Evolutionary conservation across 2,329 filamentous ascomycete genomes (phyloP).

Genomic region (Trichoderma brevicompactum): DNA sequence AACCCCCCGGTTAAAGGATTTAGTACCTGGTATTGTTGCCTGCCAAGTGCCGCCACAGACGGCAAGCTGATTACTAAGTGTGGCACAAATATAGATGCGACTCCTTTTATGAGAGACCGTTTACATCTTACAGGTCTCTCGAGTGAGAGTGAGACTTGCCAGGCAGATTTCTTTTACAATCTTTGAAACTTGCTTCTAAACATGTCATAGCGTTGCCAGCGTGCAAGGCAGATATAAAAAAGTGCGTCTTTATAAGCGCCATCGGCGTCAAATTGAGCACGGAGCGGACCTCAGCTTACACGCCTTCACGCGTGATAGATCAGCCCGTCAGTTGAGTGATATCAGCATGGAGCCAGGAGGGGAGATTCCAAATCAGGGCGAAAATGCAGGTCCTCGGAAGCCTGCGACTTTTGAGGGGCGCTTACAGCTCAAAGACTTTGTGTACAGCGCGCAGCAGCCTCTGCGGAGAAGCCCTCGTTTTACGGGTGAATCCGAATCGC

Average conservation of each 20-base stretch:
- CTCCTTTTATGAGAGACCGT: not conserved
- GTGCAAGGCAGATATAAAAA: slow-evolving; percentile 4
- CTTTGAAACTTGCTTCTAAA: slow-evolving; percentile 15
- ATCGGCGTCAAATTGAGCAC: not conserved
- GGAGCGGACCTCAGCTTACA: slow-evolving; percentile 16
- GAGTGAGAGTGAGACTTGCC: not conserved
- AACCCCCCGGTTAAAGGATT: not conserved
- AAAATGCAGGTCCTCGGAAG: slow-evolving; percentile 20
- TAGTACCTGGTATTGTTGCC: not conserved
- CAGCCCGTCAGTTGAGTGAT: not conserved
- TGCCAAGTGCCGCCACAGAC: not conserved
- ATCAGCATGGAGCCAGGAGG: slow-evolving; percentile 4
- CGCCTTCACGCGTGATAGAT: slow-evolving; percentile 16
- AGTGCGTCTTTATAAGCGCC: not conserved
- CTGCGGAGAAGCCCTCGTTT: slow-evolving; percentile 41
- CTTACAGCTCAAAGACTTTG: slow-evolving; percentile 51
- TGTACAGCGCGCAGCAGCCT: slow-evolving; percentile 41
- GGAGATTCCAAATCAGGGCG: not conserved
- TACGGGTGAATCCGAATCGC: slow-evolving; percentile 30
- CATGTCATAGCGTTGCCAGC: slow-evolving; percentile 1
- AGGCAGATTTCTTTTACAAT: not conserved
- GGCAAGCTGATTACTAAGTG: not conserved
- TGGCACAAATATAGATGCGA: slow-evolving; percentile 12
- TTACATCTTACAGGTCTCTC: not conserved
- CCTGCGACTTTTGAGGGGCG: slow-evolving; percentile 50